A percentile compares a stretch with the other conserved stretches of the same genome.
Conservation (phyloP, 140 eudicot genomes). For the Bidens hawaiensis region DNA sequence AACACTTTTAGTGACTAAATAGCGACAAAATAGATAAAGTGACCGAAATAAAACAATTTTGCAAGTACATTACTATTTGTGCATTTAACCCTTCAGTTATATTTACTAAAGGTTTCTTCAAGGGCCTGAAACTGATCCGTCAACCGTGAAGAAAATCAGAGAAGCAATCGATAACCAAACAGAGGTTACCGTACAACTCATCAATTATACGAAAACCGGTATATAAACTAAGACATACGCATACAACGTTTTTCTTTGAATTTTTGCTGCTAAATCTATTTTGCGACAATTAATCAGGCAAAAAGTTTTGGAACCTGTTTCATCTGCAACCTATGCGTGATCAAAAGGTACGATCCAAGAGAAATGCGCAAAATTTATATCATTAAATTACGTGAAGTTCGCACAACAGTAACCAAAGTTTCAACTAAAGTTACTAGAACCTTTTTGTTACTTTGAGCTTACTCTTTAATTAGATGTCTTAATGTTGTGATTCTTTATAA, state of each 20-base stretch:
- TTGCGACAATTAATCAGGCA: conserved; percentile 46
- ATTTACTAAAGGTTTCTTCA: conserved; percentile 68
- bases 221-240: neutral
- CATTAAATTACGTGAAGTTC: too few relatives aligned
- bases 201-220: conserved; percentile 95
- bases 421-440: too few relatives aligned
- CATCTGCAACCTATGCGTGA: conserved; percentile 99
- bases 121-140: conserved; percentile 99
- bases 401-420: too few relatives aligned
- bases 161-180: conserved; percentile 83
- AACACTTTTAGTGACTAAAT: neutral
- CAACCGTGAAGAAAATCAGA: conserved; percentile 83
- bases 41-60: neutral
- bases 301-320: conserved; percentile 96
- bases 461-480: too few relatives aligned
- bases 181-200: conserved; percentile 94
- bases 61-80: neutral
- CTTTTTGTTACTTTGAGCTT: too few relatives aligned
- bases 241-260: neutral
- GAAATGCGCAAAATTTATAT: neutral
- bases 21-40: neutral
- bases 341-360: conserved; percentile 56
- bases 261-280: conserved; percentile 2
- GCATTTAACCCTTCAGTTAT: neutral
- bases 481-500: too few relatives aligned